phyloP scores from a whole-genome alignment of 768 basidiomycete genomes.

The Pleurotus ostreatus region DNA sequence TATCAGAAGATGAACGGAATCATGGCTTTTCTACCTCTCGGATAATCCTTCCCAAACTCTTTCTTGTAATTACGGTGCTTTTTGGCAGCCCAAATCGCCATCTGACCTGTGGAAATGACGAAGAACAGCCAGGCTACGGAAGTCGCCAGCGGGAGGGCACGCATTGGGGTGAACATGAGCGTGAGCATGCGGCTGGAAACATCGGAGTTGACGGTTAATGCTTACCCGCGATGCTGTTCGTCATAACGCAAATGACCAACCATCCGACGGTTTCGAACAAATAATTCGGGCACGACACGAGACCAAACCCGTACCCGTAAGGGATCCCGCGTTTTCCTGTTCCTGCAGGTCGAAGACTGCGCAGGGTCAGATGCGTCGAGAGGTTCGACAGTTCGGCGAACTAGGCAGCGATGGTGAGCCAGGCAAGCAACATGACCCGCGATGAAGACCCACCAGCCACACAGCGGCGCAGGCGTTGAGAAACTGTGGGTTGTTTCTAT shows the following conservation, averaged over 20 bases:
- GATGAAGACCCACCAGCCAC: conserved; percentile 63
- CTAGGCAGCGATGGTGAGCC: conserved; percentile 34
- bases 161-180: not conserved
- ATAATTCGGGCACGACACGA: conserved; percentile 92
- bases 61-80: conserved; percentile 89
- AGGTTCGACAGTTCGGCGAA: conserved; percentile 85
- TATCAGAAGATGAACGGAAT: conserved; percentile 64
- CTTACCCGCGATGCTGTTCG: conserved; percentile 71
- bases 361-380: conserved; percentile 75
- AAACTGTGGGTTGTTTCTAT: conserved; percentile 63
- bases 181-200: not conserved
- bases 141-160: not conserved
- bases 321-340: conserved; percentile 82
- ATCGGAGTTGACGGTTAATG: conserved; percentile 12
- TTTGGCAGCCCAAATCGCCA: conserved; percentile 86
- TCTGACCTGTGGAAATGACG: conserved; percentile 55
- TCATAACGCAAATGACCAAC: conserved; percentile 69
- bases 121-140: conserved; percentile 60
- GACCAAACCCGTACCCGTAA: conserved; percentile 85
- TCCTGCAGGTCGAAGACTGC: conserved; percentile 78
- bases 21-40: conserved; percentile 67
- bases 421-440: conserved; percentile 1
- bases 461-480: conserved; percentile 61
- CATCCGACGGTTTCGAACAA: conserved; percentile 85
- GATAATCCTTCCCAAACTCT: conserved; percentile 90